Base-by-base conservation (phyloP, 371 early-diverging fungal species). In the Neoconidiobolus thromboides region DNA sequence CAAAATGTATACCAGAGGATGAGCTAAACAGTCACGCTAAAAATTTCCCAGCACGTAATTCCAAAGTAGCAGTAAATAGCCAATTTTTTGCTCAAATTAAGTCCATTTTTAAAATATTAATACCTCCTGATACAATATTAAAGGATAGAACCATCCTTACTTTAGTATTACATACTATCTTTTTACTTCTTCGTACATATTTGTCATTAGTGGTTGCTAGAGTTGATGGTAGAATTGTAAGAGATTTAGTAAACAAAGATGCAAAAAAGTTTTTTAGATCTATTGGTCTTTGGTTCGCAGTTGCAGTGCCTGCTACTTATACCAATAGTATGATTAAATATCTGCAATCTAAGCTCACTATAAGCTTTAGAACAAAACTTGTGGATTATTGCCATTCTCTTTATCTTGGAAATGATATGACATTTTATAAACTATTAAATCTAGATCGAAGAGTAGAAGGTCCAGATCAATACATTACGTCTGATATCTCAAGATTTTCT, bases 291-390 rank as follows among this genome's bases (percentile, higher is more conserved):
- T 96, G 96, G 96, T 95, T 96, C 76, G 85, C 84, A 38, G 86
- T 96, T 61, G 93, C 95, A 36, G 70, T 96, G 7, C 96, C 96
- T 37, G 96, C 96, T 10, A 94, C 94, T 3, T 96, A 95, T 69
- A 95, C 95, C 15, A 96, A 96, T 72, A 85, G 85, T 69, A 93
- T 96, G 95, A 87, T 88, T 60, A 81, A 85, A 6, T 89, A 83
- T 70, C 70, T 94, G 43, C 93, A 95, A 74, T 89, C 89, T 61
- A 94, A 96, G 71, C 70, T 91, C 40, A 77, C 89, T 2, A 89
- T 91, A 58, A 87, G 83, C 6, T 89, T 92, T 73, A 75, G 93
- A 46, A 86, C 90, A 4, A 78, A 87, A 3, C 69, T 92, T 61
- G 87, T 87, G 38, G 73, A 76, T 57, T 83, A 88, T 67, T 74